These are phyloP conservation scores for Candida easanensis DNA, from an alignment of 805 yeast species.

Conservation along the genomic window DNA sequence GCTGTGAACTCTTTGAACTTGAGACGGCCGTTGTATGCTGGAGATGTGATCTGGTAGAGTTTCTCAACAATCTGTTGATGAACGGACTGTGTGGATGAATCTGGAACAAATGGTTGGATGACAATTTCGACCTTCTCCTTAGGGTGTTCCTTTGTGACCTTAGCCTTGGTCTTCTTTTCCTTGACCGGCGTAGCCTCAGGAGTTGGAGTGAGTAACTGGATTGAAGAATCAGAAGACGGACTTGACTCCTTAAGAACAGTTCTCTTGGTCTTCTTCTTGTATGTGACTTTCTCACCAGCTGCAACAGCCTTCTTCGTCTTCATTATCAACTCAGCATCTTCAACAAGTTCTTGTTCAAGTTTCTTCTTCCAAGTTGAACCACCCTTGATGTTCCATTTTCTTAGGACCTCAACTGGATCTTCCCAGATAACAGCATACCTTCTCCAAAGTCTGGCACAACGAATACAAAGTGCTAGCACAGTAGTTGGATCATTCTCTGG, in stretches of 20 bases:
- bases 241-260: constrained; percentile 20
- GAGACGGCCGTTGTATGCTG: constrained; percentile 13
- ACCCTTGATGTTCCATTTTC: constrained; percentile 39
- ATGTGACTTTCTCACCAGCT: constrained; percentile 9
- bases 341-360: constrained; percentile 63
- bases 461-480: constrained; percentile 65
- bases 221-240: not conserved
- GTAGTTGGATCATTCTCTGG: constrained; percentile 30
- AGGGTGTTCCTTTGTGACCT: not conserved
- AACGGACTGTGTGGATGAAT: constrained; percentile 1
- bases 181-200: constrained; percentile 4
- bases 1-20: constrained; percentile 23
- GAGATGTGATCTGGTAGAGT: constrained; percentile 17
- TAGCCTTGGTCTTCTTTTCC: constrained; percentile 4
- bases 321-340: constrained; percentile 56
- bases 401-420: constrained; percentile 64
- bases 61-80: constrained; percentile 17
- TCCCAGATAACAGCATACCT: constrained; percentile 88
- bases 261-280: constrained; percentile 4
- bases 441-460: constrained; percentile 93
- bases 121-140: constrained; percentile 2
- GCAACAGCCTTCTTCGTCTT: constrained; percentile 12
- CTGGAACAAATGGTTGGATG: constrained; percentile 10
- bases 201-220: not conserved
- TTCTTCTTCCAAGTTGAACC: constrained; percentile 57